Evolutionary conservation across 1,139 yeast genomes (phyloP), one percentile per base, ranked within the genome.

Genomic region (Blastobotrys buckinghamii): DNA sequence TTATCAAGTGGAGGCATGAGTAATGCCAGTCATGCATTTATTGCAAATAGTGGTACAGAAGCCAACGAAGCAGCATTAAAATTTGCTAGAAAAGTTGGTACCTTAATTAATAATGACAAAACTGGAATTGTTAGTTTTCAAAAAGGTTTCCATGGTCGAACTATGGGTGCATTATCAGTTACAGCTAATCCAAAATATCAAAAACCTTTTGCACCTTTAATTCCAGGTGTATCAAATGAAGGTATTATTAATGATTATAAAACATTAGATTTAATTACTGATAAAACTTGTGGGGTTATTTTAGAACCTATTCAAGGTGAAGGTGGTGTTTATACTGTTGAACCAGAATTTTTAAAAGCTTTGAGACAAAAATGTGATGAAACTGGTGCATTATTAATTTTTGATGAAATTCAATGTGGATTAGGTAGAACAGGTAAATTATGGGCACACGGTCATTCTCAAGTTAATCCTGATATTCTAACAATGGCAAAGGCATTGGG

Each of bases 271-370:
- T 61, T 81, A 16, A 81, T 89, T 48, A 76, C 76, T 53, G 84
- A 83, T 9, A 79, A 83, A 59, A 83, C 96, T 0, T 88, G 96
- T 61, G 98, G 90, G 47, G 94, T 92, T 36, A 90, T 92, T 50
- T 81, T 92, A 37, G 98, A 92, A 70, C 98, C 98, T 19, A 82
- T 92, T 52, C 98, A 92, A 71, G 98, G 97, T 57, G 98, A 92
- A 71, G 98, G 98, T 49, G 98, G 98, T 53, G 82, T 92, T 20
- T 81, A 82, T 59, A 79, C 81, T 19, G 77, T 87, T 49, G 75
- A 78, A 29, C 61, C 69, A 0, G 86, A 79, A 39, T 89, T 88
- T 60, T 72, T 92, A 56, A 62, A 72, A 3, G 80, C 79, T 46
- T 72, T 92, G 64, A 81, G 85, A 57, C 67, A 78, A 57, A 69